Evolutionary conservation across 805 yeast species (phyloP).

Genomic region (Maudiozyma pseudohumilis): DNA sequence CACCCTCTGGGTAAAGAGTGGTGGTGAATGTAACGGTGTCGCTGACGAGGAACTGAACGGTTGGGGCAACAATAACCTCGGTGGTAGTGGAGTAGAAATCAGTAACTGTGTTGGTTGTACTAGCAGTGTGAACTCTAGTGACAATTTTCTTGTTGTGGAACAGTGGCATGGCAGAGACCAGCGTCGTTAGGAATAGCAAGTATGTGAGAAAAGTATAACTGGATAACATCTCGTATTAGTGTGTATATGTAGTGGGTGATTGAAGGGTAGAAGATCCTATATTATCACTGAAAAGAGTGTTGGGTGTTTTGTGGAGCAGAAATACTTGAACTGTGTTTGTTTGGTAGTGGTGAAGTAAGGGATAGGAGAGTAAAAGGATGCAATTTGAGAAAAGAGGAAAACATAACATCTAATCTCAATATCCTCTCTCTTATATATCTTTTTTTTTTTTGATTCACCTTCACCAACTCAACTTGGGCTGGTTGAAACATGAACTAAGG

Average conservation of each 20-base stretch:
- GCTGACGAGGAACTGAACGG: constrained; percentile 32
- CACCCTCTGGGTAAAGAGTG: constrained; percentile 28
- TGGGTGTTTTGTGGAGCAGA: no score
- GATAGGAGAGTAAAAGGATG: no score
- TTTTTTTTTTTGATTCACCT: no score
- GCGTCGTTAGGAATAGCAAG: constrained; percentile 2
- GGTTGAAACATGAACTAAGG: no score
- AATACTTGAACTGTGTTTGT: no score
- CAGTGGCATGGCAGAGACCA: constrained; percentile 20
- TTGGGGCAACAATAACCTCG: constrained; percentile 32
- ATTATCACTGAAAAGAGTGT: no score
- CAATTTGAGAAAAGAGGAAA: no score
- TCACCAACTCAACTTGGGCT: no score
- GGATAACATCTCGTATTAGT: constrained; percentile 1
- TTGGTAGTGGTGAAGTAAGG: no score
- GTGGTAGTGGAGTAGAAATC: constrained; percentile 34
- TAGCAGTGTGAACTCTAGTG: constrained; percentile 49
- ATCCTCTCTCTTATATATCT: no score
- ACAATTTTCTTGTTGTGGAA: constrained; percentile 33
- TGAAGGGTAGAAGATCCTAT: no score
- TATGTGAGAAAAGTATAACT: neutral
- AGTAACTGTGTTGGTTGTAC: constrained; percentile 37
- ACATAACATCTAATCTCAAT: no score
- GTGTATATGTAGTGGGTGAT: neutral
- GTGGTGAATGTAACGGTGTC: constrained; percentile 32